Evolutionary conservation across 225 moss, liverwort and hornwort species (phyloP).

Genomic region (Pseudoscleropodium purum): DNA sequence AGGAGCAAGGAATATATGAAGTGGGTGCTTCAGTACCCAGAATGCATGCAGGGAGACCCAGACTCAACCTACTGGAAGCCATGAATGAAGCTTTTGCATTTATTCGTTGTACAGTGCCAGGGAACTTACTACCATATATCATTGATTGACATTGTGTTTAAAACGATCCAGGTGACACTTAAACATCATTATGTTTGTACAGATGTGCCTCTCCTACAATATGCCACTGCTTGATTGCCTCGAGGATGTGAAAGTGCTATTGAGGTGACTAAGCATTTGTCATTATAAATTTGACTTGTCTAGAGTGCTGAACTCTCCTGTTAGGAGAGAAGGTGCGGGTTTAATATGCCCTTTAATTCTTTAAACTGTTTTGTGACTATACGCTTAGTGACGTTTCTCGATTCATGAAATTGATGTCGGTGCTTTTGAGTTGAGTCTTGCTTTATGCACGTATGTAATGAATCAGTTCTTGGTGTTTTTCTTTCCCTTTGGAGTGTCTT

Average conservation of each 20-base stretch:
- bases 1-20: slow-evolving; percentile 2
- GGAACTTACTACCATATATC: not conserved
- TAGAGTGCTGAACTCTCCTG: not conserved
- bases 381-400: not conserved
- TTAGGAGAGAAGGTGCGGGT: not conserved
- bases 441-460: not conserved
- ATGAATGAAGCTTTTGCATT: not conserved
- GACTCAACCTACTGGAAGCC: slow-evolving; percentile 36
- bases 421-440: not conserved
- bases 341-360: not conserved
- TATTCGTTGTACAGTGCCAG: not conserved
- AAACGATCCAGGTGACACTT: not conserved
- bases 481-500: not conserved
- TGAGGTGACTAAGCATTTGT: not conserved
- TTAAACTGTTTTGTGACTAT: not conserved
- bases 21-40: slow-evolving; percentile 29
- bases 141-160: not conserved
- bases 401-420: not conserved
- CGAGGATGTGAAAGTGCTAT: not conserved
- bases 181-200: not conserved
- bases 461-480: not conserved
- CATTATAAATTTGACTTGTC: not conserved
- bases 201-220: not conserved
- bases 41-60: slow-evolving; percentile 14
- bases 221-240: not conserved